These are phyloP conservation scores for Neurospora sp. DNA, from an alignment of 495 filamentous ascomycete genomes.

Conservation along the genomic window DNA sequence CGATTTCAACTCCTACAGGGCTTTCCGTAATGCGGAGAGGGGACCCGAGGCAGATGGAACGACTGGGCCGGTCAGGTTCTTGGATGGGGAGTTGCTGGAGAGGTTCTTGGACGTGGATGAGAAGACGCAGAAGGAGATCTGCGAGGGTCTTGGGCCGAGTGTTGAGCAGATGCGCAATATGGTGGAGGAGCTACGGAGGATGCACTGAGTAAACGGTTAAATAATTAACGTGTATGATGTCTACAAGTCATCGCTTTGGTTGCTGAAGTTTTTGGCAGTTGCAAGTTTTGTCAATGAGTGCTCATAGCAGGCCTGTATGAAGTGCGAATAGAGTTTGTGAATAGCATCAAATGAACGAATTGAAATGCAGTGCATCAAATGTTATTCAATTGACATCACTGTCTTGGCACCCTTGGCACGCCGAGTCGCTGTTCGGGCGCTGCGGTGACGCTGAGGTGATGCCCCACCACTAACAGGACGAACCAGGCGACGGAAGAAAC, in stretches of 20 bases:
- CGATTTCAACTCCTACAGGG: conserved; percentile 66
- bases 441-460: neutral
- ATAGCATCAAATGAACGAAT: neutral
- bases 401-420: neutral
- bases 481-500: conserved; percentile 13
- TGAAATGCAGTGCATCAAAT: neutral
- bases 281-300: neutral
- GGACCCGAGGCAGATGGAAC: conserved; percentile 38
- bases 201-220: conserved; percentile 41
- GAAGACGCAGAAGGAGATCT: conserved; percentile 55
- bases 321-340: neutral
- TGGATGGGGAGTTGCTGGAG: conserved; percentile 89
- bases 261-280: neutral
- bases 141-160: conserved; percentile 46
- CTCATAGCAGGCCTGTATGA: neutral
- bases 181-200: conserved; percentile 62
- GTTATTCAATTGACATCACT: neutral
- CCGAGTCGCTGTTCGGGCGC: neutral
- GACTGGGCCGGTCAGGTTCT: conserved; percentile 67
- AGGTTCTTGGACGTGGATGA: conserved; percentile 63
- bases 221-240: neutral
- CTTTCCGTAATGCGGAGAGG: conserved; percentile 60
- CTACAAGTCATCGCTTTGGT: neutral
- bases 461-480: neutral
- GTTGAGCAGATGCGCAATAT: conserved; percentile 64